Evolutionary conservation across 2,329 filamentous ascomycete species (phyloP).

Genomic region (Conoideocrella luteorostrata): DNA sequence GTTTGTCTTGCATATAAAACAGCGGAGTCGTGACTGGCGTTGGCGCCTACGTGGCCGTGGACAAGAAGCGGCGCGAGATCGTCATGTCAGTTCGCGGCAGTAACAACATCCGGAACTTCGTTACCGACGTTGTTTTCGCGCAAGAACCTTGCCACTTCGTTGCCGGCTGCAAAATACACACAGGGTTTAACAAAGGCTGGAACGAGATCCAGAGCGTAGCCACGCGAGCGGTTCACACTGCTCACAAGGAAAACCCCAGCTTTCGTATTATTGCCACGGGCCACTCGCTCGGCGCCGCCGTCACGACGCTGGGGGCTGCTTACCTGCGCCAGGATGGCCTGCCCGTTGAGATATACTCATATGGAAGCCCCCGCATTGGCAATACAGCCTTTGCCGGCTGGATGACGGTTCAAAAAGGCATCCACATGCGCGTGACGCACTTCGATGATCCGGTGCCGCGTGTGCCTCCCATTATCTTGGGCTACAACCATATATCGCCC

Average conservation of each 20-base stretch:
- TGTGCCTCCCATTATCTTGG: constrained; percentile 54
- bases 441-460: constrained; percentile 60
- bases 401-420: constrained; percentile 45
- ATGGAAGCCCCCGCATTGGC: constrained; percentile 61
- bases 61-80: constrained; percentile 43
- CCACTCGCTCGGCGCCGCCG: constrained; percentile 62
- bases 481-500: constrained; percentile 59
- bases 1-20: constrained; percentile 5
- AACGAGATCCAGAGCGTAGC: constrained; percentile 40
- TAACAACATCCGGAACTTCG: constrained; percentile 52
- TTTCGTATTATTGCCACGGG: constrained; percentile 55
- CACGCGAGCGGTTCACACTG: constrained; percentile 35
- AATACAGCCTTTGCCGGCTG: constrained; percentile 48
- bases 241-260: constrained; percentile 38
- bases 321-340: constrained; percentile 45
- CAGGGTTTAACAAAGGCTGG: constrained; percentile 56
- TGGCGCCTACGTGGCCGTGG: constrained; percentile 45
- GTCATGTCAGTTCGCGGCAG: constrained; percentile 57
- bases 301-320: constrained; percentile 54
- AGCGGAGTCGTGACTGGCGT: constrained; percentile 38
- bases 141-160: constrained; percentile 22
- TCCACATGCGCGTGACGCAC: constrained; percentile 61
- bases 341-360: constrained; percentile 54
- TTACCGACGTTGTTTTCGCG: constrained; percentile 42
- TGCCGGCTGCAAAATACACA: constrained; percentile 44